phyloP scores from a whole-genome alignment of 2,329 filamentous ascomycete genomes.

The Calonectria honghensis region DNA sequence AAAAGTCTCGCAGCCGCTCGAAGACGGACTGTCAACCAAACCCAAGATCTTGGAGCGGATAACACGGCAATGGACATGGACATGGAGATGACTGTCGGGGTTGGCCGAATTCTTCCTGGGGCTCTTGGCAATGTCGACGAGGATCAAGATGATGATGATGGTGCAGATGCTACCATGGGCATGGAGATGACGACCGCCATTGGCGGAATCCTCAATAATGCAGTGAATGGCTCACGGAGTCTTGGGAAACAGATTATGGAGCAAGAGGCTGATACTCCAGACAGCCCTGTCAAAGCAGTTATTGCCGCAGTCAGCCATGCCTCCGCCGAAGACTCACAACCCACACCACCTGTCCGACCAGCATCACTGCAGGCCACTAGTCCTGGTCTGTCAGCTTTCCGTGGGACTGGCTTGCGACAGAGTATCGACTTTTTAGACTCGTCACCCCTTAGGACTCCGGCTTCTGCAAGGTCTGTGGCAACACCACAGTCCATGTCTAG shows the following conservation, averaged over 20 bases:
- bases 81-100: slow-evolving; percentile 79
- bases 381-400: slow-evolving; percentile 73
- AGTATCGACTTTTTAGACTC: slow-evolving; percentile 66
- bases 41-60: slow-evolving; percentile 56
- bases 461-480: slow-evolving; percentile 49
- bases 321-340: slow-evolving; percentile 45
- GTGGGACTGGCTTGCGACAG: slow-evolving; percentile 68
- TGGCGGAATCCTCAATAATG: slow-evolving; percentile 74
- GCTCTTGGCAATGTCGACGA: slow-evolving; percentile 55
- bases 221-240: slow-evolving; percentile 57
- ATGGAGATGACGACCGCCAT: slow-evolving; percentile 82
- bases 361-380: slow-evolving; percentile 65
- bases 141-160: slow-evolving; percentile 59
- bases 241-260: slow-evolving; percentile 76
- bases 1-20: slow-evolving; percentile 50
- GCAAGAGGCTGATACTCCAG: slow-evolving; percentile 71
- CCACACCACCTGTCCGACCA: slow-evolving; percentile 57
- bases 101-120: slow-evolving; percentile 72
- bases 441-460: slow-evolving; percentile 61
- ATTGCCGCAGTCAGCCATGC: slow-evolving; percentile 51
- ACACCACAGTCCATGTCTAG: slow-evolving; percentile 45
- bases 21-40: slow-evolving; percentile 55
- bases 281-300: slow-evolving; percentile 64
- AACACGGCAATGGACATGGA: slow-evolving; percentile 60
- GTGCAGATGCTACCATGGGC: slow-evolving; percentile 62